Conservation (phyloP, 306 rosid species). For the Chamaecrista fasciculata region DNA sequence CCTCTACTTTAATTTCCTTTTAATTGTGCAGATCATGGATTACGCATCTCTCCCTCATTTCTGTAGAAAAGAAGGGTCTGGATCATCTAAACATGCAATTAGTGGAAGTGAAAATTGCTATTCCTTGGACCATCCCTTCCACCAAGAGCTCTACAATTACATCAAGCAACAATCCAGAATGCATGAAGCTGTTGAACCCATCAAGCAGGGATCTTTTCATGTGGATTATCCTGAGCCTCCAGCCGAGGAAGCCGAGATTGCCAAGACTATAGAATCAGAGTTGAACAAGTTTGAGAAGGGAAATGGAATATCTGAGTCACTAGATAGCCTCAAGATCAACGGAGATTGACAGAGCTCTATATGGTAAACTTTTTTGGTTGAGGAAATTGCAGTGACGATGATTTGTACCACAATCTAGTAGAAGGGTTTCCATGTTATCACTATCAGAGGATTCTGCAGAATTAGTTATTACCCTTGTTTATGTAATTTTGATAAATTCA, state of each 20-base stretch:
- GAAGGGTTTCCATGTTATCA: constrained; percentile 24
- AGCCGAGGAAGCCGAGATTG: constrained; percentile 51
- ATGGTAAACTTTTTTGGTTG: background rate
- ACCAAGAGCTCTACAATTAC: constrained; percentile 75
- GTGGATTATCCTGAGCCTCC: constrained; percentile 67
- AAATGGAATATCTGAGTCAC: constrained; percentile 40
- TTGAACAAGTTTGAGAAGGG: constrained; percentile 50
- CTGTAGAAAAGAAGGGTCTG: constrained; percentile 76
- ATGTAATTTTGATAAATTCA: constrained; percentile 37
- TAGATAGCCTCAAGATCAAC: constrained; percentile 44
- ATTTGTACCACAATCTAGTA: constrained; percentile 26
- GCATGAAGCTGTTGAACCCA: constrained; percentile 42
- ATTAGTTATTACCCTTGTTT: constrained; percentile 34
- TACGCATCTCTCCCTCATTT: constrained; percentile 80
- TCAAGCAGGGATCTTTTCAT: constrained; percentile 83
- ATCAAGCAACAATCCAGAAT: constrained; percentile 60
- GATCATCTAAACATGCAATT: constrained; percentile 59
- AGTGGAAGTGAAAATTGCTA: constrained; percentile 59
- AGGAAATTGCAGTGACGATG: constrained; percentile 11
- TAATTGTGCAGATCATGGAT: constrained; percentile 78
- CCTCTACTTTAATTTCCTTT: background rate
- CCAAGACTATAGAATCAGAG: constrained; percentile 65
- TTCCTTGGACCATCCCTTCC: constrained; percentile 83
- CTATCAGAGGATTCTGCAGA: constrained; percentile 23
- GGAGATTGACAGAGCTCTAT: constrained; percentile 28